Percentiles rank a stretch among this genome's conserved stretches.
phyloP scores from a whole-genome alignment of 345 rosid genomes.

The Bruguiera sexangula region DNA sequence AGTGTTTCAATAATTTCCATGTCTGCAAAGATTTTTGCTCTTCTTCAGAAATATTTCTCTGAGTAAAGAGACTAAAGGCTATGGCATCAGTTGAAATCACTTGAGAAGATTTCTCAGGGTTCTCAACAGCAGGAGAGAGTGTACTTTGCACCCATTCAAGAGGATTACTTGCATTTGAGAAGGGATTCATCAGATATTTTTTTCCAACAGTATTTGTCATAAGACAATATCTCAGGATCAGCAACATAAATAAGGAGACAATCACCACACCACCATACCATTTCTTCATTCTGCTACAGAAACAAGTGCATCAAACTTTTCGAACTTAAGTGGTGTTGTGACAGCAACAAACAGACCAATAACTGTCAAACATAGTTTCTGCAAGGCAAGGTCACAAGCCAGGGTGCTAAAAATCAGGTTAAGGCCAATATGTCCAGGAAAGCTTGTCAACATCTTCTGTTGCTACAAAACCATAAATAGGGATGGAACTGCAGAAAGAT shows the following conservation, averaged over 20 bases:
- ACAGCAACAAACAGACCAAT: constrained; percentile 7
- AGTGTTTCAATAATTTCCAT: constrained; percentile 63
- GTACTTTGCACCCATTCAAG: constrained; percentile 67
- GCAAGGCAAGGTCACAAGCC: constrained; percentile 8
- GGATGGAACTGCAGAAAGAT: constrained; percentile 18
- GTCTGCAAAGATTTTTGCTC: constrained; percentile 64
- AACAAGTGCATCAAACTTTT: neutral
- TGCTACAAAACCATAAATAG: constrained; percentile 1
- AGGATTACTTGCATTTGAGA: constrained; percentile 65
- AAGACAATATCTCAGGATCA: constrained; percentile 63
- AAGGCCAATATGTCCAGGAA: neutral
- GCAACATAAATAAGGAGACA: constrained; percentile 71
- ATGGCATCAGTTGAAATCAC: constrained; percentile 55
- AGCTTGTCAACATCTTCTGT: neutral
- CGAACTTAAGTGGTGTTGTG: neutral
- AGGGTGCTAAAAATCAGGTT: constrained; percentile 11
- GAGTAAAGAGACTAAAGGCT: constrained; percentile 50
- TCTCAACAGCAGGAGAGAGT: constrained; percentile 49
- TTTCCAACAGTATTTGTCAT: constrained; percentile 59
- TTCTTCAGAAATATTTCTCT: constrained; percentile 57
- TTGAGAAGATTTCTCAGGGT: constrained; percentile 52
- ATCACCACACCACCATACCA: constrained; percentile 66
- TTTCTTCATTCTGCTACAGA: constrained; percentile 59
- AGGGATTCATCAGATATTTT: constrained; percentile 43
- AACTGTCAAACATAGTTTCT: constrained; percentile 2